Percentiles rank a stretch among this genome's conserved stretches.
Conservation (phyloP, 208 protist species). For the Wallacemonas sp. region DNA sequence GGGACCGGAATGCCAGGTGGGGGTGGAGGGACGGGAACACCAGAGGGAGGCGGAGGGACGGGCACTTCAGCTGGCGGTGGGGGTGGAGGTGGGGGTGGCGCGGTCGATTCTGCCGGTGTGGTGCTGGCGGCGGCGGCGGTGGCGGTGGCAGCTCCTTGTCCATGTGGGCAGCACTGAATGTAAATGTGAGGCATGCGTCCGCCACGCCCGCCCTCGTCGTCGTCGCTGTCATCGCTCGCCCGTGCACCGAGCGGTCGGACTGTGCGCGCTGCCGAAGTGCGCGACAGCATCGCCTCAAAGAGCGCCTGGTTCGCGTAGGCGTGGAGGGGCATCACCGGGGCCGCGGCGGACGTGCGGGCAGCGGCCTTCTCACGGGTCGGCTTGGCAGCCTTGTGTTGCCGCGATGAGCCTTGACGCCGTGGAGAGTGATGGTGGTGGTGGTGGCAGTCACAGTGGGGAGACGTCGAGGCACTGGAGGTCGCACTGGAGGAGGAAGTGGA, state of each 20-base stretch:
- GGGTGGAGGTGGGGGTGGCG: slow-evolving; percentile 10
- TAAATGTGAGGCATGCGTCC: slow-evolving; percentile 27
- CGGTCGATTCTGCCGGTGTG: slow-evolving; percentile 7
- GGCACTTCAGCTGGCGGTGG: not conserved
- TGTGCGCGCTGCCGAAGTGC: slow-evolving; percentile 1
- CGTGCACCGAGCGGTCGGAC: no score
- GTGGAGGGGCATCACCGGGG: slow-evolving; percentile 23
- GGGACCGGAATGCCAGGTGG: not conserved
- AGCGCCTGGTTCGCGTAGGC: slow-evolving; percentile 42
- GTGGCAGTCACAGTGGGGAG: no score
- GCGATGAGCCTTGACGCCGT: no score
- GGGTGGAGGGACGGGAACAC: slow-evolving; percentile 1
- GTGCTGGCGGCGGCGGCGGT: not conserved
- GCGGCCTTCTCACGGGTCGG: no score
- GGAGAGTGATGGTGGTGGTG: no score
- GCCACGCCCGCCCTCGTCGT: not conserved
- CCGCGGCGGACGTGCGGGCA: no score
- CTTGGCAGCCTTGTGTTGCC: no score
- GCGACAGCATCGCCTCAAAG: slow-evolving; percentile 18
- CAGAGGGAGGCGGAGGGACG: slow-evolving; percentile 13
- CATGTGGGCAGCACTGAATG: slow-evolving; percentile 31
- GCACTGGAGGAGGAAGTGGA: no score
- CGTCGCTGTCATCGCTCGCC: slow-evolving; percentile 1
- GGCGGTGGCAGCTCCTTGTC: not conserved
- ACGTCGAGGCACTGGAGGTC: no score